These are phyloP conservation scores for Ulota crispa DNA, from an alignment of 225 moss, liverwort and hornwort species.

Conservation along the genomic window DNA sequence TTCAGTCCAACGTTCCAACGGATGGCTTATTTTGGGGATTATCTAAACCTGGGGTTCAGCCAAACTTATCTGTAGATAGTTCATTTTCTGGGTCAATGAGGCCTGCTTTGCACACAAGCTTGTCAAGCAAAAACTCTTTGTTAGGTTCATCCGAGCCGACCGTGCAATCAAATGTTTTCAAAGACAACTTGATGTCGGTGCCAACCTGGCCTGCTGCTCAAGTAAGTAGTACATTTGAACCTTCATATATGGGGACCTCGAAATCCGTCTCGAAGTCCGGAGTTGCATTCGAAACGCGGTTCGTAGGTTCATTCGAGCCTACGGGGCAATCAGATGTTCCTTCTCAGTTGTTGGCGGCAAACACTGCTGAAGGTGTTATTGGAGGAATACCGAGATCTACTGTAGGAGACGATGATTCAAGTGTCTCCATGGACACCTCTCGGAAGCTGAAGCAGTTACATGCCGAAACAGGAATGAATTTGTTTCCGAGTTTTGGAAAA, in stretches of 20 bases:
- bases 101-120: background rate
- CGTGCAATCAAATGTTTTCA: constrained; percentile 22
- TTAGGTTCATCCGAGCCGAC: constrained; percentile 10
- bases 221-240: constrained; percentile 14
- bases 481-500: constrained; percentile 15
- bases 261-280: background rate
- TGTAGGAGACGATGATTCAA: constrained; percentile 1
- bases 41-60: constrained; percentile 36
- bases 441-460: constrained; percentile 31
- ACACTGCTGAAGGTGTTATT: background rate
- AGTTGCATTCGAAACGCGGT: background rate
- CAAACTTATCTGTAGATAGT: constrained; percentile 24
- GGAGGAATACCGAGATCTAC: constrained; percentile 9
- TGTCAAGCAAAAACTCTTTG: constrained; percentile 2
- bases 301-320: background rate
- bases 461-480: constrained; percentile 26
- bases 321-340: constrained; percentile 18
- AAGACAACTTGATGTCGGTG: constrained; percentile 19
- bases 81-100: constrained; percentile 5
- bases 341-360: constrained; percentile 26
- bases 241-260: constrained; percentile 6
- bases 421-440: constrained; percentile 15
- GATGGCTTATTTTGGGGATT: constrained; percentile 21
- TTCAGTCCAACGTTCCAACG: constrained; percentile 4
- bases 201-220: constrained; percentile 14